These are phyloP conservation scores for Letharia lupina DNA, from an alignment of 495 filamentous ascomycete genomes.

Conservation along the genomic window DNA sequence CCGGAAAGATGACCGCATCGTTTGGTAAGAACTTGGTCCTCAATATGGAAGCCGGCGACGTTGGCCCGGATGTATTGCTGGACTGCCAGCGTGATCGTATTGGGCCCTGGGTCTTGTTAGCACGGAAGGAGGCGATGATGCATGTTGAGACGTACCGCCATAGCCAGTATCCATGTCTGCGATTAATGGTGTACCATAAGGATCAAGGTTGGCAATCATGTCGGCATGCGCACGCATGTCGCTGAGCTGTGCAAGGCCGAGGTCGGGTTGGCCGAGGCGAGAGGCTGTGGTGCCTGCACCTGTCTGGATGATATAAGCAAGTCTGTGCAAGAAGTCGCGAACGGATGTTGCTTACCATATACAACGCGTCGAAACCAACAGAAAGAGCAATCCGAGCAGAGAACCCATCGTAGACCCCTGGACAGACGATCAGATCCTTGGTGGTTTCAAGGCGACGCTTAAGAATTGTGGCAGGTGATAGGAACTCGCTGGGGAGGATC, in stretches of 20 bases:
- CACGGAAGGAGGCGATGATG: neutral
- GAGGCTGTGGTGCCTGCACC: conserved; percentile 61
- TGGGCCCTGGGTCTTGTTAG: conserved; percentile 36
- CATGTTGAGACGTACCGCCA: conserved; percentile 37
- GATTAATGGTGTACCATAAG: conserved; percentile 50
- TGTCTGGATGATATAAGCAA: conserved; percentile 39
- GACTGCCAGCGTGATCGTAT: conserved; percentile 54
- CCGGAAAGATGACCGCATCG: conserved; percentile 55
- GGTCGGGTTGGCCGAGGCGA: conserved; percentile 54
- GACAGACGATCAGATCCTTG: conserved; percentile 44
- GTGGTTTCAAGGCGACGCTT: conserved; percentile 33
- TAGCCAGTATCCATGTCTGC: conserved; percentile 65
- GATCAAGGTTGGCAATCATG: conserved; percentile 58
- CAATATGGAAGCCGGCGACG: conserved; percentile 63
- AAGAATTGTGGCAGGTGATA: conserved; percentile 28
- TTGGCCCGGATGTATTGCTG: conserved; percentile 54
- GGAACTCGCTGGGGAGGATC: neutral
- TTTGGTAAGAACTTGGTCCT: conserved; percentile 62
- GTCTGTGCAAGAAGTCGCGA: neutral
- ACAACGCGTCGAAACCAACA: conserved; percentile 53
- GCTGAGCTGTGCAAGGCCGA: conserved; percentile 53
- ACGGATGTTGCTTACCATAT: conserved; percentile 46
- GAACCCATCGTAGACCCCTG: conserved; percentile 63
- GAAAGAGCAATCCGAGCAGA: conserved; percentile 56
- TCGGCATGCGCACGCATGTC: conserved; percentile 59